Evolutionary conservation across 306 rosid genomes (phyloP).

Genomic region (Medicago lupulina): DNA sequence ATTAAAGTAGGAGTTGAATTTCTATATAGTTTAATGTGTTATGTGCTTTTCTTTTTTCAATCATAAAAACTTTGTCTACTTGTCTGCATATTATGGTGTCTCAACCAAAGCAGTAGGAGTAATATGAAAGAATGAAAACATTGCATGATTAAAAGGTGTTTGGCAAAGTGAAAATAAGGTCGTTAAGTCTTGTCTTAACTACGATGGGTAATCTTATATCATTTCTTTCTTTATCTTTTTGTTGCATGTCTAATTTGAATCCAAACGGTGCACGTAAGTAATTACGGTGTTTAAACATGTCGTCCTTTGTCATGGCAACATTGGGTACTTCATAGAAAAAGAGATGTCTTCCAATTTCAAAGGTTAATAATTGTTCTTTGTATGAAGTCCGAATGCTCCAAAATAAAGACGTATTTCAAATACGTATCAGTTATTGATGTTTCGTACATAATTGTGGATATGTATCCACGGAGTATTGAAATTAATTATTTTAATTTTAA

Average conservation of each 20-base stretch:
- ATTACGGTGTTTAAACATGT: slow-evolving; percentile 48
- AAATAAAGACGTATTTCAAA: too few relatives aligned
- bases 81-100: slow-evolving; percentile 42
- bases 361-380: background rate
- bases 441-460: too few relatives aligned
- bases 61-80: slow-evolving; percentile 43
- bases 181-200: slow-evolving; percentile 28
- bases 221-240: slow-evolving; percentile 26
- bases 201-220: slow-evolving; percentile 4
- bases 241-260: slow-evolving; percentile 24
- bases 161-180: slow-evolving; percentile 41
- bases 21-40: slow-evolving; percentile 1
- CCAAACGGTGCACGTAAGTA: slow-evolving; percentile 39
- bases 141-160: slow-evolving; percentile 37
- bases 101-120: background rate
- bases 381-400: too few relatives aligned
- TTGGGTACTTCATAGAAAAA: slow-evolving; percentile 7
- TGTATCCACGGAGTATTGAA: too few relatives aligned
- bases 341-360: background rate
- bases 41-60: slow-evolving; percentile 34
- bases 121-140: slow-evolving; percentile 36
- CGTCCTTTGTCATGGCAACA: slow-evolving; percentile 38
- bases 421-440: too few relatives aligned
- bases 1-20: background rate
- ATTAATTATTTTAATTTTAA: too few relatives aligned